Evolutionary conservation across 1,284 basidiomycete species (phyloP), one percentile per base, ranked within the genome.

Genomic region (Trametes versicolor): DNA sequence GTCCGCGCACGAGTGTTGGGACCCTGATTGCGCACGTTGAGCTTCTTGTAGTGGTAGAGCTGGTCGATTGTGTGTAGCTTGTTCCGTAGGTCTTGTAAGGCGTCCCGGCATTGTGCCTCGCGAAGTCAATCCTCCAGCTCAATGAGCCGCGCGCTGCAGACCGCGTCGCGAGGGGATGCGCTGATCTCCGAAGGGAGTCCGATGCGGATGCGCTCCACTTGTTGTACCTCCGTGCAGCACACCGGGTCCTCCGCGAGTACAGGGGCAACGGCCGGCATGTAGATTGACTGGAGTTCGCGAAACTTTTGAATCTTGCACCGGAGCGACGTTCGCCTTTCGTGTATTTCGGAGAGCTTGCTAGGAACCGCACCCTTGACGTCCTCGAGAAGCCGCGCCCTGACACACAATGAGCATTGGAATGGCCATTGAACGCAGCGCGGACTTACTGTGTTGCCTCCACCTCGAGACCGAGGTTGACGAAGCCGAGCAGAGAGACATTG

Each of bases 41-140:
- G 61, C 13, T 71, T 62, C 63, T 78, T 79, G 48, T 72, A 74
- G n/a, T 70, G 68, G 72, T 69, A 63, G 58, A 75, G 34, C 50
- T 71, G 49, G 51, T 66, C 25, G 59, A 65, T 47, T 60, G 73
- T 72, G n/a, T 71, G 72, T 0, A 81, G 70, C 2, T 74, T 69
- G n/a, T 67, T 65, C 1, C 76, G 73, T 9, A 79, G 55, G 7
- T 74, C 63, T 7, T 74, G 70, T 0, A 80, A 71, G 0, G 66
- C 48, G 8, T 71, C 73, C 4, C 66, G 56, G 1, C 73, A 74
- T 52, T 78, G 76, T 0, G 73, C 76, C 27, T 69, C 70, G 0
- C 76, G 73, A 29, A 80, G 69, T 0, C 67, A 60, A 36, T 69
- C 71, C 61, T 80, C 77, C 52, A 71, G 67, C 34, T 51, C 27